Base-by-base conservation (phyloP, 2,329 filamentous ascomycete genomes). In the Ramularia collo-cygni region DNA sequence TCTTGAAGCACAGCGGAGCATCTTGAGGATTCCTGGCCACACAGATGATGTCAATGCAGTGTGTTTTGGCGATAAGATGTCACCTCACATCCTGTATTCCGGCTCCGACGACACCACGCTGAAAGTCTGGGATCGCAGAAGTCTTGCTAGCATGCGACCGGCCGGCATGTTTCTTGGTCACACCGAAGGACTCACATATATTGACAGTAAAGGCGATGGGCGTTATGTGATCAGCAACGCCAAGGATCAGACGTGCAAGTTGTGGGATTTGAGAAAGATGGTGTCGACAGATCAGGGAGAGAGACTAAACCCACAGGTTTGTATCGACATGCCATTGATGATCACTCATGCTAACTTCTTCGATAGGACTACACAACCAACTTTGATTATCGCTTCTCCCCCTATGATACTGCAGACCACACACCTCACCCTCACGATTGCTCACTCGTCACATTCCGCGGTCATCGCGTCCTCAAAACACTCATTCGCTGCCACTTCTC, bases 191-290 rank as follows among this genome's bases (percentile, higher is more conserved):
- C 52, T 82, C 35, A 81, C 78, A 0, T 81, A 80, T 46, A 76
- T 82, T 24, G 78, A 81, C 58, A 90, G 83, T 63, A 90, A 96
- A 72, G 86, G 85, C 28, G 87, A 95, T 55, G 79, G 80, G 2
- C 77, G 90, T 41, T 96, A 96, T 61, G 83, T 96, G 7, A 76
- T 98, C 17, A 89, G 83, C 51, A 98, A 98, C 55, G 86, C 80
- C 46, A 98, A 96, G 60, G 92, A 98, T 58, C 92, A 96, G 63
- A 90, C 82, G 29, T 94, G 94, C 78, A 96, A 96, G 65, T 74
- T 98, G 0, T 98, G 92, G 92, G 92, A 98, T 61, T 62, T 95
- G 40, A 75, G 90, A 37, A 93, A 85, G 72, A 90, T 88, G 74
- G 85, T 92, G 71, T 79, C 79, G 4, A 82, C 83, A 1, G 74